A percentile compares a stretch with the other conserved stretches of the same genome.
phyloP scores from a whole-genome alignment of 768 basidiomycete genomes.

The Butyriboletus loyo region DNA sequence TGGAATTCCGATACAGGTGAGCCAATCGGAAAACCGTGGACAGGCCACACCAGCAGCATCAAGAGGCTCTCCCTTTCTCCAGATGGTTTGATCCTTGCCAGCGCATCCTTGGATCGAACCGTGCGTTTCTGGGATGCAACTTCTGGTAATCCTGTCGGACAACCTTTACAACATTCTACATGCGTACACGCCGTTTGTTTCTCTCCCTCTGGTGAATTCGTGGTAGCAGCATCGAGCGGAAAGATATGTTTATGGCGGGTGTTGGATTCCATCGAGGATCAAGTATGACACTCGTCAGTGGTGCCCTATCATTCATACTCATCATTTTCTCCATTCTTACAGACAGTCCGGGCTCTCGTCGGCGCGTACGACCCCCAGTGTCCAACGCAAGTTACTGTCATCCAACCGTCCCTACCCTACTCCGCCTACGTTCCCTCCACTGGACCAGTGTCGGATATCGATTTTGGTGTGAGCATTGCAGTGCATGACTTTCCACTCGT shows the following conservation, averaged over 20 bases:
- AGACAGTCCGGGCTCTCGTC: background rate
- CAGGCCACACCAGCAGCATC: slow-evolving; percentile 19
- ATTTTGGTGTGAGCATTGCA: background rate
- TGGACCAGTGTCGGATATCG: too few relatives aligned
- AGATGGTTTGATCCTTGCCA: slow-evolving; percentile 10
- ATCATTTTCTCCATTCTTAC: background rate
- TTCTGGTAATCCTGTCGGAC: background rate
- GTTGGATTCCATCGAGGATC: too few relatives aligned
- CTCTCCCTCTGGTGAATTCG: too few relatives aligned
- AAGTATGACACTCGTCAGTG: background rate
- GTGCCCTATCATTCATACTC: background rate
- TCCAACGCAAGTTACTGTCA: background rate
- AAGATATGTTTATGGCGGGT: slow-evolving; percentile 4
- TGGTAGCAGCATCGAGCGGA: background rate
- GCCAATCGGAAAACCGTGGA: too few relatives aligned
- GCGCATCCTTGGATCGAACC: background rate
- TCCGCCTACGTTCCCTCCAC: background rate
- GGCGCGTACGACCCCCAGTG: background rate
- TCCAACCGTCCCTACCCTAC: background rate
- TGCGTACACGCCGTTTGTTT: background rate
- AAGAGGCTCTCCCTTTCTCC: too few relatives aligned
- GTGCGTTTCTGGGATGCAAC: slow-evolving; percentile 10
- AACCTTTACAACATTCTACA: background rate
- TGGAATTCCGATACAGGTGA: slow-evolving; percentile 4
- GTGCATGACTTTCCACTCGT: background rate